phyloP scores from a whole-genome alignment of 139 green algal genomes.

The Raphidocelis subcapitata region DNA sequence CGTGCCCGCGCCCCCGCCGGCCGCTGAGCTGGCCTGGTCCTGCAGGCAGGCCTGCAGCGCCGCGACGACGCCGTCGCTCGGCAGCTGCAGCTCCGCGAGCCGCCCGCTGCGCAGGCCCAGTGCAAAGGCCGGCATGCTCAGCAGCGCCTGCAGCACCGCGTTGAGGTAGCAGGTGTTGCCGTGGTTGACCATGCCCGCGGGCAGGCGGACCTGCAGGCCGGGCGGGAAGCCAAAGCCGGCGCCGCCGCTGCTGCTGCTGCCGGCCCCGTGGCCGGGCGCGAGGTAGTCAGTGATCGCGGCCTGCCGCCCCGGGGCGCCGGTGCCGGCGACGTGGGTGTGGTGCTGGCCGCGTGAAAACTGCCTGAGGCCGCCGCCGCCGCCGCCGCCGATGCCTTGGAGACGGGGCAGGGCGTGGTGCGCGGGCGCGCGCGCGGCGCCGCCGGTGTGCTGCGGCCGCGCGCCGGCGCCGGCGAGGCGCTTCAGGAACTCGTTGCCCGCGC shows the following conservation, averaged over 20 bases:
- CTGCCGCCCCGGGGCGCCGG: background rate
- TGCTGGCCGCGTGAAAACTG: too few relatives aligned
- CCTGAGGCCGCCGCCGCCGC: too few relatives aligned
- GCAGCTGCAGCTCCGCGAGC: slow-evolving; percentile 18
- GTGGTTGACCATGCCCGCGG: slow-evolving; percentile 51
- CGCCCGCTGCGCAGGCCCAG: slow-evolving; percentile 31
- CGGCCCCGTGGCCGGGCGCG: too few relatives aligned
- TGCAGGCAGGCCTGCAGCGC: slow-evolving; percentile 19
- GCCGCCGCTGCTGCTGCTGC: background rate
- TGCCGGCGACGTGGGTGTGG: background rate
- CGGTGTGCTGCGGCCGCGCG: too few relatives aligned
- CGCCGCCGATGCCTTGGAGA: too few relatives aligned
- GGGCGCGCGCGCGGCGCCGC: too few relatives aligned
- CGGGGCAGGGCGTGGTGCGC: too few relatives aligned
- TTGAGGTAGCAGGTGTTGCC: slow-evolving; percentile 72
- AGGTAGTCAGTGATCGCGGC: background rate
- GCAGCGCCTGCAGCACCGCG: slow-evolving; percentile 53
- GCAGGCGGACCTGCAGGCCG: background rate
- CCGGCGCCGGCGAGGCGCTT: too few relatives aligned
- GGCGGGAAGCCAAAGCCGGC: background rate
- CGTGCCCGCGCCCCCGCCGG: slow-evolving; percentile 4
- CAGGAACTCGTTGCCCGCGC: too few relatives aligned
- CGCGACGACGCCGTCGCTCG: slow-evolving; percentile 20
- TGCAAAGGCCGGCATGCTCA: slow-evolving; percentile 45
- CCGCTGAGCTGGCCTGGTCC: slow-evolving; percentile 13